A percentile compares a stretch with the other conserved stretches of the same genome.
phyloP scores from a whole-genome alignment of 495 filamentous ascomycete species.

The Penicillium cataractarum region DNA sequence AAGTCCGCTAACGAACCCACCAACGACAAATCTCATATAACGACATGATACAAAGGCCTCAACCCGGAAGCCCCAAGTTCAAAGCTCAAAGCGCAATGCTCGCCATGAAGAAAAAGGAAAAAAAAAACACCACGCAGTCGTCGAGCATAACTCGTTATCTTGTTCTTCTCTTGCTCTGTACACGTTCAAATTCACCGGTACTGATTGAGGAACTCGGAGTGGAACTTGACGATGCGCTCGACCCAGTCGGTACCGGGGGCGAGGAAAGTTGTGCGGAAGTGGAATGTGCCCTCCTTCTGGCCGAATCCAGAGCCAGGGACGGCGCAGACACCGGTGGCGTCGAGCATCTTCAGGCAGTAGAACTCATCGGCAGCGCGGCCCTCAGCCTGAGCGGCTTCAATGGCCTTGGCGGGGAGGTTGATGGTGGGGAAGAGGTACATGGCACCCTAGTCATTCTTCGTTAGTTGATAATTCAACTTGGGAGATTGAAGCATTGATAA shows the following conservation, averaged over 20 bases:
- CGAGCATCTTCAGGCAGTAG: conserved; percentile 86
- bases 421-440: conserved; percentile 99
- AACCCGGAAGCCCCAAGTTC: background rate
- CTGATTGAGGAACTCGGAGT: conserved; percentile 88
- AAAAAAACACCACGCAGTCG: background rate
- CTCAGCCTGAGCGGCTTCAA: conserved; percentile 73
- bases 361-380: conserved; percentile 84
- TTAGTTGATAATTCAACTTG: background rate
- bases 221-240: conserved; percentile 83
- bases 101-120: background rate
- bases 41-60: conserved; percentile 3
- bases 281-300: conserved; percentile 86
- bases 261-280: conserved; percentile 97
- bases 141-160: conserved; percentile 2
- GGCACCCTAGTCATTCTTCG: conserved; percentile 60
- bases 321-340: conserved; percentile 94
- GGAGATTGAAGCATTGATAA: no score
- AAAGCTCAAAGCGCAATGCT: background rate
- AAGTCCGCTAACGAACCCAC: background rate
- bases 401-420: conserved; percentile 70
- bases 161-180: background rate
- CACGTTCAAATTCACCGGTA: conserved; percentile 49
- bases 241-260: conserved; percentile 97
- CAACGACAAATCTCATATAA: conserved; percentile 12
- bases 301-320: conserved; percentile 93